Evolutionary conservation across 495 filamentous ascomycete genomes (phyloP).

Genomic region (Tricharina praecox): DNA sequence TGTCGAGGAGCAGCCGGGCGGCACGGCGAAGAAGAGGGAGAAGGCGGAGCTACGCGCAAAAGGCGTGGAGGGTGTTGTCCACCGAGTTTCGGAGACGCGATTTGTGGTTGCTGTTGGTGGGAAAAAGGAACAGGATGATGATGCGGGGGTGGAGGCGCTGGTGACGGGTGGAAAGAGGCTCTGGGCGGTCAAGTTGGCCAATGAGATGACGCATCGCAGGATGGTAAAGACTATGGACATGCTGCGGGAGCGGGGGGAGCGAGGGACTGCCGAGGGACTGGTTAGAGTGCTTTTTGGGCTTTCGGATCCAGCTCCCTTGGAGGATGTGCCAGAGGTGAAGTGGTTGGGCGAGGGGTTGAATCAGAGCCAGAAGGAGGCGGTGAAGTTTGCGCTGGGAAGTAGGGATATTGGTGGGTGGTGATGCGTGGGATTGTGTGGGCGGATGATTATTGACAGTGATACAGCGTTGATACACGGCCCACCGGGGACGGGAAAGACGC

Average conservation of each 20-base stretch:
- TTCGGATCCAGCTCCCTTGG: slow-evolving; percentile 40
- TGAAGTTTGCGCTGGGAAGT: slow-evolving; percentile 70
- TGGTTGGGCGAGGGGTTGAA: slow-evolving; percentile 74
- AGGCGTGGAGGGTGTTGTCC: slow-evolving; percentile 69
- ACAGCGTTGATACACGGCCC: slow-evolving; percentile 81
- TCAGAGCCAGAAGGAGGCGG: slow-evolving; percentile 77
- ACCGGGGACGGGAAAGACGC: slow-evolving; percentile 93
- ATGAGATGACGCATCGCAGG: slow-evolving; percentile 76
- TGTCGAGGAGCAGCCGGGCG: slow-evolving; percentile 54
- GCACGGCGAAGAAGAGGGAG: slow-evolving; percentile 55
- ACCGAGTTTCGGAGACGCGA: slow-evolving; percentile 41
- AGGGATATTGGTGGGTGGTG: slow-evolving; percentile 41
- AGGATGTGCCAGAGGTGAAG: slow-evolving; percentile 35
- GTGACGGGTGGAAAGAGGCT: slow-evolving; percentile 26
- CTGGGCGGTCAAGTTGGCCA: slow-evolving; percentile 74
- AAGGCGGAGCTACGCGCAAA: slow-evolving; percentile 43
- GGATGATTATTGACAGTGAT: no score
- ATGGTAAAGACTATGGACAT: slow-evolving; percentile 82
- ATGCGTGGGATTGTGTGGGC: no score
- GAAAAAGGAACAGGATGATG: slow-evolving; percentile 33
- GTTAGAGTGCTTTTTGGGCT: slow-evolving; percentile 73
- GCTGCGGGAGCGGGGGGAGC: slow-evolving; percentile 52
- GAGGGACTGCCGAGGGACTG: slow-evolving; percentile 22
- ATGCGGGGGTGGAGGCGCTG: slow-evolving; percentile 40
- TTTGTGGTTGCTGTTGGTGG: slow-evolving; percentile 55